phyloP scores from a whole-genome alignment of 495 filamentous ascomycete species.

The Penicillium manginii region DNA sequence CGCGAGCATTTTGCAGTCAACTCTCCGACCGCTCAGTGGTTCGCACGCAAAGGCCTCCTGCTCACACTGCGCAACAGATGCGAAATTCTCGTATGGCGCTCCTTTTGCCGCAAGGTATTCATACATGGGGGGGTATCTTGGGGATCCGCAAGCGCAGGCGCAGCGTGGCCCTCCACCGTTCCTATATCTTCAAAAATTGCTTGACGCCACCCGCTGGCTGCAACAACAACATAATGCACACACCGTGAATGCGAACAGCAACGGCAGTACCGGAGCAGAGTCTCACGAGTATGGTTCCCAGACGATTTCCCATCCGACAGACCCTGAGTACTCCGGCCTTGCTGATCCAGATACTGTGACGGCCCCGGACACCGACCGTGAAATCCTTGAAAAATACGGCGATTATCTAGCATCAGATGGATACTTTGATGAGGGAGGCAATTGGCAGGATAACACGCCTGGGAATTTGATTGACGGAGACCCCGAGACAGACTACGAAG shows the following conservation, averaged over 20 bases:
- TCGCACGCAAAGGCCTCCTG: slow-evolving; percentile 74
- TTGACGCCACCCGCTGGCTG: slow-evolving; percentile 44
- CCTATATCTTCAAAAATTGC: slow-evolving; percentile 47
- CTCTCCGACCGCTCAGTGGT: slow-evolving; percentile 62
- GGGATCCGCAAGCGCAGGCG: slow-evolving; percentile 45
- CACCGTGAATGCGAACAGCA: slow-evolving; percentile 1
- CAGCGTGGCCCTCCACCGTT: slow-evolving; percentile 49
- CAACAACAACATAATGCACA: slow-evolving; percentile 32
- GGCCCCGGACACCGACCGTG: slow-evolving; percentile 15
- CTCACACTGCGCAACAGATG: slow-evolving; percentile 72
- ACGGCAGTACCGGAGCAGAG: slow-evolving; percentile 14
- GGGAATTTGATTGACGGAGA: slow-evolving; percentile 40
- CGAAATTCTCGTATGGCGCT: slow-evolving; percentile 83
- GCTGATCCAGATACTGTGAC: slow-evolving; percentile 9
- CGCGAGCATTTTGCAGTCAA: slow-evolving; percentile 63
- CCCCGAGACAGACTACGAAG: slow-evolving; percentile 49
- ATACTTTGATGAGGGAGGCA: slow-evolving; percentile 41
- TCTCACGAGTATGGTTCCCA: slow-evolving; percentile 35
- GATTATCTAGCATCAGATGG: slow-evolving; percentile 44
- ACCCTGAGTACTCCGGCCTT: slow-evolving; percentile 39
- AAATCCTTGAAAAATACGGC: slow-evolving; percentile 34
- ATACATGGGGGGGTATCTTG: slow-evolving; percentile 58
- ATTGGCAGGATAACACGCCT: slow-evolving; percentile 31
- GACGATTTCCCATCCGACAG: slow-evolving; percentile 32
- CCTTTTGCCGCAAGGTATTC: slow-evolving; percentile 77